Percentiles rank a stretch among this genome's conserved stretches.
phyloP scores from a whole-genome alignment of 2,329 filamentous ascomycete genomes.

The Clarireedia homoeocarpa region DNA sequence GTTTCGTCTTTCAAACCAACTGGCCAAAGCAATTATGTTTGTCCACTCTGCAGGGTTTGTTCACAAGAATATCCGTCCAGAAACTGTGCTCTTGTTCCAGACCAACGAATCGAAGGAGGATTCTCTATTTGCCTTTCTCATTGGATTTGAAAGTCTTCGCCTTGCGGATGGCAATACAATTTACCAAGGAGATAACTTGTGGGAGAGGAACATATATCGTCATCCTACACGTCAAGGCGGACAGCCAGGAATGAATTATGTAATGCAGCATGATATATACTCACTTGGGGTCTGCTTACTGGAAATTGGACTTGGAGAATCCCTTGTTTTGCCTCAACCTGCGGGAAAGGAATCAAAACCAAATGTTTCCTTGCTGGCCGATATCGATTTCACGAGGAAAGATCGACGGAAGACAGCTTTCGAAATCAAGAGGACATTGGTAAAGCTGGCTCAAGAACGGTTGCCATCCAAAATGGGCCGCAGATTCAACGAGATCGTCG shows the following conservation, averaged over 20 bases:
- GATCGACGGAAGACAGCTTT: background rate
- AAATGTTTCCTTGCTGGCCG: background rate
- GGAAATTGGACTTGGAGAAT: slow-evolving; percentile 41
- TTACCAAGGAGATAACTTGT: slow-evolving; percentile 10
- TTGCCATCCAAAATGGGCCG: slow-evolving; percentile 11
- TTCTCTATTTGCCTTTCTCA: slow-evolving; percentile 5
- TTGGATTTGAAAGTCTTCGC: slow-evolving; percentile 16
- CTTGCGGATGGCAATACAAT: slow-evolving; percentile 13
- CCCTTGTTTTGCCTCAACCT: slow-evolving; percentile 19
- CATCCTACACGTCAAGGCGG: slow-evolving; percentile 16
- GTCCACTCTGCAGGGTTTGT: slow-evolving; percentile 28
- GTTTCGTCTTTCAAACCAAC: slow-evolving; percentile 21
- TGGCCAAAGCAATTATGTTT: slow-evolving; percentile 26
- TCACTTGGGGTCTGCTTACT: slow-evolving; percentile 41
- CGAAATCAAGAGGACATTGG: slow-evolving; percentile 3
- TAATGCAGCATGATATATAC: slow-evolving; percentile 33
- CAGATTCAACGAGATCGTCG: slow-evolving; percentile 13
- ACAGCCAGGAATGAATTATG: slow-evolving; percentile 9
- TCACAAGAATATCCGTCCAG: slow-evolving; percentile 31
- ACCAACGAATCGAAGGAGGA: background rate
- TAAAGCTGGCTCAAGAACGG: slow-evolving; percentile 5
- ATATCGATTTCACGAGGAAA: background rate
- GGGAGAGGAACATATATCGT: slow-evolving; percentile 18
- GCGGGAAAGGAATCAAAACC: background rate
- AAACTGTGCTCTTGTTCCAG: slow-evolving; percentile 27